These are phyloP conservation scores for Coprinopsis strossmayeri DNA, from an alignment of 768 basidiomycete genomes.

Conservation along the genomic window DNA sequence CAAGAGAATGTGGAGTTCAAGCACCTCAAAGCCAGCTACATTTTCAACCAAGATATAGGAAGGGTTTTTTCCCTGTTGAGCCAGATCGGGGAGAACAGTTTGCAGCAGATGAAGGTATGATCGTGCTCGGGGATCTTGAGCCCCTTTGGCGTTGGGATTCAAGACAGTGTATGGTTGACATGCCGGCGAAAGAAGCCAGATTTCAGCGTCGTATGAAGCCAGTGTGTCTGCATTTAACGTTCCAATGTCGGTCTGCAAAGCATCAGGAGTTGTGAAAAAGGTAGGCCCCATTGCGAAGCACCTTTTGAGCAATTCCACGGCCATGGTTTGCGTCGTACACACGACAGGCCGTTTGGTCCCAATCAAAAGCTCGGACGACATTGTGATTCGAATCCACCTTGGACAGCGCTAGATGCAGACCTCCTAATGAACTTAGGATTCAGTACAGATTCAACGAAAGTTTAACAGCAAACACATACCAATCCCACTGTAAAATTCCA, in stretches of 20 bases:
- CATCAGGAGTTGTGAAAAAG: slow-evolving; percentile 9
- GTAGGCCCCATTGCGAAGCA: slow-evolving; percentile 18
- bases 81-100: slow-evolving; percentile 55
- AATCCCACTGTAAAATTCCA: slow-evolving; percentile 80
- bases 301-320: slow-evolving; percentile 41
- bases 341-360: slow-evolving; percentile 69
- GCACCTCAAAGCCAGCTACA: slow-evolving; percentile 79
- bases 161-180: slow-evolving; percentile 83
- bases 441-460: neutral
- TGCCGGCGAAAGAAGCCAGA: slow-evolving; percentile 78
- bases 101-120: slow-evolving; percentile 71
- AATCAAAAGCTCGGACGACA: slow-evolving; percentile 70
- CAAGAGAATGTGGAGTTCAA: neutral
- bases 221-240: slow-evolving; percentile 45
- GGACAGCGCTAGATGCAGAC: slow-evolving; percentile 61
- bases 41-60: slow-evolving; percentile 66
- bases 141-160: slow-evolving; percentile 66
- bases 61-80: slow-evolving; percentile 39
- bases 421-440: slow-evolving; percentile 37
- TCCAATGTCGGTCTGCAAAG: slow-evolving; percentile 41
- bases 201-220: slow-evolving; percentile 39
- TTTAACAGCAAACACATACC: slow-evolving; percentile 32
- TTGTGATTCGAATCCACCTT: slow-evolving; percentile 40
- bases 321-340: slow-evolving; percentile 65
- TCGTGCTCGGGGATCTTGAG: slow-evolving; percentile 63